phyloP scores from a whole-genome alignment of 441 rosid species.

The Codiaeum variegatum region DNA sequence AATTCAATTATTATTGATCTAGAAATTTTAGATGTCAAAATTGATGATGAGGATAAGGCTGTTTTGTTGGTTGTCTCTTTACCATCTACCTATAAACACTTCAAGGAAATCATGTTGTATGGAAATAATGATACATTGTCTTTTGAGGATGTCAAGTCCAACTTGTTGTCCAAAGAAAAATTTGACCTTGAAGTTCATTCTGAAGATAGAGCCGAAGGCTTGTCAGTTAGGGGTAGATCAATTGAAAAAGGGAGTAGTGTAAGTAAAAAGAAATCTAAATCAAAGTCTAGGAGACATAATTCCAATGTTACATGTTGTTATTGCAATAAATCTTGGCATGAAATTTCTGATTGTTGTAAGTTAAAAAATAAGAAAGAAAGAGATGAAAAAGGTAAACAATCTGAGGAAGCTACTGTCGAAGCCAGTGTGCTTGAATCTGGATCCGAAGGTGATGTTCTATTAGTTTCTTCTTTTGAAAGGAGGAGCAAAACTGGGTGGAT shows the following conservation, averaged over 20 bases:
- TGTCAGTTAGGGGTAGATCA: background rate
- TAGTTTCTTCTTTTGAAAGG: too few relatives aligned
- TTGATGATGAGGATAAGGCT: too few relatives aligned
- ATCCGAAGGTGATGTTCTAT: background rate
- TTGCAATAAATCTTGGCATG: background rate
- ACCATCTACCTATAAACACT: background rate
- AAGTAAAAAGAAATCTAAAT: background rate
- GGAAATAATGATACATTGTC: too few relatives aligned
- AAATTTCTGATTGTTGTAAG: background rate
- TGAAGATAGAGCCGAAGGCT: background rate
- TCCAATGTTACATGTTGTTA: background rate
- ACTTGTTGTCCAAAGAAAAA: background rate
- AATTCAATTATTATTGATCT: too few relatives aligned
- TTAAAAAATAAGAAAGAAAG: background rate
- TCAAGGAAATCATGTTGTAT: background rate
- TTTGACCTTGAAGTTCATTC: background rate
- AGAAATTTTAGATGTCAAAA: too few relatives aligned
- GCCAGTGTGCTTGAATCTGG: background rate
- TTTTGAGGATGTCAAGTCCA: too few relatives aligned
- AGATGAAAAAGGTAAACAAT: too few relatives aligned
- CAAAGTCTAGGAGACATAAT: background rate
- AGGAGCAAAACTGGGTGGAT: too few relatives aligned
- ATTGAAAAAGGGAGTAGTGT: too few relatives aligned
- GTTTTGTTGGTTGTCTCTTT: too few relatives aligned
- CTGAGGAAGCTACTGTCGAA: background rate